phyloP scores from a whole-genome alignment of 2,329 filamentous ascomycete genomes.

The Ceratocystis variospora region DNA sequence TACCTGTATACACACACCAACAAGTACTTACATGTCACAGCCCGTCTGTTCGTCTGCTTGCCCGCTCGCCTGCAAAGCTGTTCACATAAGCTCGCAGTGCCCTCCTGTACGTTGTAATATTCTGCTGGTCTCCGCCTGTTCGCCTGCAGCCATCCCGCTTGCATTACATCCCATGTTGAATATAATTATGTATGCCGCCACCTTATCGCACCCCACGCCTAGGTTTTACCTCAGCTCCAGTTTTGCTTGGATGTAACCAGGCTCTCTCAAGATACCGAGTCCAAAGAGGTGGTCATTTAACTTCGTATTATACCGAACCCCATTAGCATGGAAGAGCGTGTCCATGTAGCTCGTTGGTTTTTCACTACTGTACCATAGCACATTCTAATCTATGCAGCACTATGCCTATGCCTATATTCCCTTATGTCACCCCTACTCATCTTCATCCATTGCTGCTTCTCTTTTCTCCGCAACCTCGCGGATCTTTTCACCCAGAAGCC shows the following conservation, averaged over 20 bases:
- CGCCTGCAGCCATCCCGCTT: too few species aligned
- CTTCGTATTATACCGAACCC: not conserved
- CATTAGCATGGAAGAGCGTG: not conserved
- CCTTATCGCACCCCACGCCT: not conserved
- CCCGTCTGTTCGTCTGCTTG: not conserved
- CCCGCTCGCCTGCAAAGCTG: too few species aligned
- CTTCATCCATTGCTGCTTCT: constrained; percentile 11
- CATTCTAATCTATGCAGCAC: not conserved
- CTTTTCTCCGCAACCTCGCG: constrained; percentile 30
- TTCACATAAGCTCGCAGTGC: too few species aligned
- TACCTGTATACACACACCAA: not conserved
- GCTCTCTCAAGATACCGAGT: too few species aligned
- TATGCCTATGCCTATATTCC: not conserved
- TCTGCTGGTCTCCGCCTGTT: too few species aligned
- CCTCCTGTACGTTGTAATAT: too few species aligned
- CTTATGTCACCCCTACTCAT: not conserved
- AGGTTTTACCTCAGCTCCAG: not conserved
- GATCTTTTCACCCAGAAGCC: constrained; percentile 80
- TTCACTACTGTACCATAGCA: not conserved
- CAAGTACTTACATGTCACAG: not conserved
- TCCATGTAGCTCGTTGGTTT: not conserved
- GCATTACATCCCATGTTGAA: too few species aligned
- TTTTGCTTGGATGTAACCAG: too few species aligned
- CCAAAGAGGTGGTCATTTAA: not conserved
- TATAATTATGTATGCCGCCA: not conserved